A percentile compares a stretch with the other conserved stretches of the same genome.
Evolutionary conservation across 345 rosid genomes (phyloP).

Genomic region (Hypericum perforatum): DNA sequence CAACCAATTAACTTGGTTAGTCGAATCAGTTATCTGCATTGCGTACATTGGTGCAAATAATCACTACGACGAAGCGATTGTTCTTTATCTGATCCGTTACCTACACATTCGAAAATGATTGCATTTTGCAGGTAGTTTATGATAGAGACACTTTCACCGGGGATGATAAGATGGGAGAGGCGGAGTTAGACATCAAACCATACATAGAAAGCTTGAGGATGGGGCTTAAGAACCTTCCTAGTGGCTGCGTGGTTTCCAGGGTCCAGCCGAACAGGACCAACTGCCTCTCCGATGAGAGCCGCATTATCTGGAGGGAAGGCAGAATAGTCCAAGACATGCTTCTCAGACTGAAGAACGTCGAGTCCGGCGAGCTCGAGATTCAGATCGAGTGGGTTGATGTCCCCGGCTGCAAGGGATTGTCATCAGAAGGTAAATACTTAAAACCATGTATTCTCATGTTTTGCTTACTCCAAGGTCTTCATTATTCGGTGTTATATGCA

Average conservation of each 20-base stretch:
- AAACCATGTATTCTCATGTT: too few relatives aligned
- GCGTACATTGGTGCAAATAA: neutral
- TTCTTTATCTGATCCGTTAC: neutral
- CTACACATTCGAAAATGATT: neutral
- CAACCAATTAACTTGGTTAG: neutral
- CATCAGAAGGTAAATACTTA: too few relatives aligned
- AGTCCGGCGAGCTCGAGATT: neutral
- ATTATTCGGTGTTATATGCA: too few relatives aligned
- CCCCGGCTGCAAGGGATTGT: constrained; percentile 3
- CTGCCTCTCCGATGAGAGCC: constrained; percentile 2
- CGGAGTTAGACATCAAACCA: neutral
- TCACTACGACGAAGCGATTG: neutral
- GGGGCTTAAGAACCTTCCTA: constrained; percentile 1
- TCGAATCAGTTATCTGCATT: neutral
- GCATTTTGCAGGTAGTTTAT: neutral
- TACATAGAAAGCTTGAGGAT: neutral
- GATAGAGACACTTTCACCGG: neutral
- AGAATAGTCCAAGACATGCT: constrained; percentile 3
- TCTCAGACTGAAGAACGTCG: constrained; percentile 1
- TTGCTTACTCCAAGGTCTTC: too few relatives aligned
- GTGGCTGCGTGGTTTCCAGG: neutral
- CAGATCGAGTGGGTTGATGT: constrained; percentile 4
- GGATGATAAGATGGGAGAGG: constrained; percentile 3
- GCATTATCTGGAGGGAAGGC: neutral
- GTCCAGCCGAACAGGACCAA: neutral